Conservation (phyloP, 805 yeast species). For the Pichia occidentalis region DNA sequence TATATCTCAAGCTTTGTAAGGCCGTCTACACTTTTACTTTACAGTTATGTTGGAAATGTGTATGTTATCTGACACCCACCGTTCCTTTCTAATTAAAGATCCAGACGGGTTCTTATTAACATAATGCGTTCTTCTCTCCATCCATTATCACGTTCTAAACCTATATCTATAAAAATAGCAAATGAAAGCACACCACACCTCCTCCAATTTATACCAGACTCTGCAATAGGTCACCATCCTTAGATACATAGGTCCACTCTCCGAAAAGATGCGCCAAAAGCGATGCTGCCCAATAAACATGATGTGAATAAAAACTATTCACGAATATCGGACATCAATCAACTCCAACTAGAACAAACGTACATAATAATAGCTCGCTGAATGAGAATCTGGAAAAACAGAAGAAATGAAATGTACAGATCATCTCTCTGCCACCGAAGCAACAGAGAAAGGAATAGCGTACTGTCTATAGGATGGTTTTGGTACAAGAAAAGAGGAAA, state of each 20-base stretch:
- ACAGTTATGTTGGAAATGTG: no score
- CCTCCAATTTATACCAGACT: no score
- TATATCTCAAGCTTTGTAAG: no score
- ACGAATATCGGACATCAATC: conserved; percentile 4
- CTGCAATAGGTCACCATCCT: background rate
- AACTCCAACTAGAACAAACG: conserved; percentile 4
- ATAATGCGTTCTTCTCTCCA: conserved; percentile 27
- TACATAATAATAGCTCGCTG: background rate
- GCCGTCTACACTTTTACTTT: no score
- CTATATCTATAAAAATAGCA: conserved; percentile 11
- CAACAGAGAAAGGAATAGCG: conserved; percentile 19
- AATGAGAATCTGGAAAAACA: background rate
- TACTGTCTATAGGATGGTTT: conserved; percentile 34
- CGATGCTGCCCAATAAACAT: background rate
- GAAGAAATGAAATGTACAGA: background rate
- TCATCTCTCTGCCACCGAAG: conserved; percentile 4
- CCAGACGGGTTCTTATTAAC: conserved; percentile 35
- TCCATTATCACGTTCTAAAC: conserved; percentile 30
- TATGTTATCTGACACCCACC: conserved; percentile 34
- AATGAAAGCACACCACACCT: conserved; percentile 5
- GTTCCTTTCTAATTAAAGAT: conserved; percentile 24
- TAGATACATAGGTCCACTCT: conserved; percentile 10
- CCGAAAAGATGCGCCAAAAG: conserved; percentile 10
- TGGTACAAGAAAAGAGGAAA: conserved; percentile 23
- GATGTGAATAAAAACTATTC: conserved; percentile 13